Evolutionary conservation across 768 basidiomycete genomes (phyloP).

Genomic region (Suillus bovinus): DNA sequence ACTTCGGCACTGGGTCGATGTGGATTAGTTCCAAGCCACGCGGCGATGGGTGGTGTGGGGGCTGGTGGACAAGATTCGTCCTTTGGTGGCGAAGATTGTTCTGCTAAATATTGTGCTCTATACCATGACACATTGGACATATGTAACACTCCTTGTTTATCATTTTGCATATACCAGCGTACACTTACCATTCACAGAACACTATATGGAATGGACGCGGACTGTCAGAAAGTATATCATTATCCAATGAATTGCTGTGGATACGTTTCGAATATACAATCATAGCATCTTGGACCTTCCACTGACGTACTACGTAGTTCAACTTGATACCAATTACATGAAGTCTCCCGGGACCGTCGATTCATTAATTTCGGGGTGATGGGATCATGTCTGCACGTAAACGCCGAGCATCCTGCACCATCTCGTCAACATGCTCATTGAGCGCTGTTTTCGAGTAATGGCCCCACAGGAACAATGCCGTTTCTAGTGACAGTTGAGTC

Average conservation of each 20-base stretch:
- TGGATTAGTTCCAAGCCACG: conserved; percentile 69
- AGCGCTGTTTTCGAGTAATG: conserved; percentile 1
- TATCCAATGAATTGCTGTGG: conserved; percentile 9
- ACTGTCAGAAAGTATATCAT: conserved; percentile 11
- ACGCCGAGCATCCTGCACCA: background rate
- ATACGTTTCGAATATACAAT: conserved; percentile 9
- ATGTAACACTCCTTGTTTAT: conserved; percentile 36
- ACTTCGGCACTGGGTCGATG: conserved; percentile 82
- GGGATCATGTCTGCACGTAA: conserved; percentile 3
- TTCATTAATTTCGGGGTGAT: conserved; percentile 9
- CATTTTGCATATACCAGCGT: conserved; percentile 24
- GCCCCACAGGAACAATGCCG: conserved; percentile 1
- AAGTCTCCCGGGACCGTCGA: background rate
- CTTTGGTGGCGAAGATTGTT: conserved; percentile 81
- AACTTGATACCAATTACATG: background rate
- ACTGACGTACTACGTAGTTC: background rate
- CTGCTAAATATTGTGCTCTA: conserved; percentile 48
- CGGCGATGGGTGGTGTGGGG: conserved; percentile 66
- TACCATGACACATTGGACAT: conserved; percentile 30
- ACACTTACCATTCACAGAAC: conserved; percentile 23
- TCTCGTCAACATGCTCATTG: background rate
- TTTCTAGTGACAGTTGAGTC: conserved; percentile 1
- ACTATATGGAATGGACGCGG: conserved; percentile 27
- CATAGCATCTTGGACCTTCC: background rate
- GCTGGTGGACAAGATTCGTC: conserved; percentile 77